Conservation (phyloP, 1,284 basidiomycete genomes). For the Malassezia japonica region DNA sequence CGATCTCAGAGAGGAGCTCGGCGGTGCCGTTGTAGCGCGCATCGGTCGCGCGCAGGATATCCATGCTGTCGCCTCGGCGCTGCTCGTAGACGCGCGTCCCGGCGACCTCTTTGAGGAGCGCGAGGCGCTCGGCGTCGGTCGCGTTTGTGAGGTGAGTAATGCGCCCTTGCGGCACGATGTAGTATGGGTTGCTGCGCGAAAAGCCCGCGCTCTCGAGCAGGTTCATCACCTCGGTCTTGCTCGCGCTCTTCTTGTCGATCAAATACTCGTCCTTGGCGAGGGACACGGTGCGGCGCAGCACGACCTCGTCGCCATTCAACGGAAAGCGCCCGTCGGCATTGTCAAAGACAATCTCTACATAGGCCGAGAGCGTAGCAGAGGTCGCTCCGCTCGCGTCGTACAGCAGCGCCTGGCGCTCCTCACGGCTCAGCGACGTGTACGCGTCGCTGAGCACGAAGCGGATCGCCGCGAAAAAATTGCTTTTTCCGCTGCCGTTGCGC, state of each 20-base stretch:
- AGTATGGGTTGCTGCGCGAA: slow-evolving; percentile 93
- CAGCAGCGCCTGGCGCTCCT: slow-evolving; percentile 80
- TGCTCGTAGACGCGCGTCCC: slow-evolving; percentile 98
- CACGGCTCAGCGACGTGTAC: slow-evolving; percentile 85
- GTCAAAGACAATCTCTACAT: slow-evolving; percentile 57
- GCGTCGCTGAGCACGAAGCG: slow-evolving; percentile 95
- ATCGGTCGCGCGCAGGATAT: slow-evolving; percentile 96
- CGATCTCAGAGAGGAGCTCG: slow-evolving; percentile 81
- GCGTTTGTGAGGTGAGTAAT: slow-evolving; percentile 95
- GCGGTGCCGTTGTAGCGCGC: slow-evolving; percentile 81
- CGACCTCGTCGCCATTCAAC: slow-evolving; percentile 35
- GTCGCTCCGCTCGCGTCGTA: slow-evolving; percentile 84
- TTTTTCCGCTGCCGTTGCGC: slow-evolving; percentile 49
- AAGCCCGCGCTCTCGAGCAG: slow-evolving; percentile 64
- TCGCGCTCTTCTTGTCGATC: slow-evolving; percentile 85
- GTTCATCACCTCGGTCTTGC: slow-evolving; percentile 86
- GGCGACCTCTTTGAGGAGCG: slow-evolving; percentile 91
- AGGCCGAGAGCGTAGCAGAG: slow-evolving; percentile 76
- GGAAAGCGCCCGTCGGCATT: slow-evolving; percentile 66
- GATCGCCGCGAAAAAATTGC: slow-evolving; percentile 57
- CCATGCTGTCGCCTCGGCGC: slow-evolving; percentile 76
- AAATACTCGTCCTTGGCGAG: slow-evolving; percentile 98
- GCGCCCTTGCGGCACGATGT: slow-evolving; percentile 96
- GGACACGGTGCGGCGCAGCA: slow-evolving; percentile 64
- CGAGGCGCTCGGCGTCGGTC: slow-evolving; percentile 85